Base-by-base conservation (phyloP, 1,284 basidiomycete genomes). In the Porogramme epimiltina region DNA sequence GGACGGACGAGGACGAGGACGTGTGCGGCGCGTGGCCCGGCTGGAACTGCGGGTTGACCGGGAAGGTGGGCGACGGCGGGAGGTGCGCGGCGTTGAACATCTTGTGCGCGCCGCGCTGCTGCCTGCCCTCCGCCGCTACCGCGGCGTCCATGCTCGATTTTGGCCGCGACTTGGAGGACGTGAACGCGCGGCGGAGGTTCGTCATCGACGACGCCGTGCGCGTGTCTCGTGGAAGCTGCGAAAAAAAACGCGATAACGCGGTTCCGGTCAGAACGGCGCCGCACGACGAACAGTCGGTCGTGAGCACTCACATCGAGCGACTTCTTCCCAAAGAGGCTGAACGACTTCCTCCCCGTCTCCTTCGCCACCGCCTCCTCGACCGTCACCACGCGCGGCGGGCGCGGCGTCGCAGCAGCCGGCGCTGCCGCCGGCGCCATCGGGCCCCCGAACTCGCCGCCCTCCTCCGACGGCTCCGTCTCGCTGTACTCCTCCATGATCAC, bases 111-210 rank as follows among this genome's bases (percentile, higher is more conserved):
- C 48, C 37, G 26, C 24, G 26, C 24, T 25, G 19, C n/a, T n/a
- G n/a, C n/a, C 26, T 36, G 22, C 25, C 26, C 19, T 8, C 34
- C 15, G 33, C 16, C 6, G 42, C 33, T 5, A 47, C 11, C 15
- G 52, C 44, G 2, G 54, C 36, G 28, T 50, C 42, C 33, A 60
- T 40, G 11, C 54, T 51, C 36, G 64, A 60, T 41, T 58, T 59
- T 10, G 62, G 58, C 18, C 61, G 61, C 33, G 51, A 38, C 36
- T 51, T 51, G 45, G 55, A n/a, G 9, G 53, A 58, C 16, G 64
- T 55, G 51, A 68, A 54, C n/a, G 62, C 51, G 42, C 65, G 63
- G 13, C 68, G 64, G n/a, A 71, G 61, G 59, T 64, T 68, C 38
- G 48, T 41, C 63, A 68, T 64, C 33, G 66, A 66, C 19, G 60